Evolutionary conservation across 192 early-diverging fungal species (phyloP).

Genomic region (Coemansia sp.): DNA sequence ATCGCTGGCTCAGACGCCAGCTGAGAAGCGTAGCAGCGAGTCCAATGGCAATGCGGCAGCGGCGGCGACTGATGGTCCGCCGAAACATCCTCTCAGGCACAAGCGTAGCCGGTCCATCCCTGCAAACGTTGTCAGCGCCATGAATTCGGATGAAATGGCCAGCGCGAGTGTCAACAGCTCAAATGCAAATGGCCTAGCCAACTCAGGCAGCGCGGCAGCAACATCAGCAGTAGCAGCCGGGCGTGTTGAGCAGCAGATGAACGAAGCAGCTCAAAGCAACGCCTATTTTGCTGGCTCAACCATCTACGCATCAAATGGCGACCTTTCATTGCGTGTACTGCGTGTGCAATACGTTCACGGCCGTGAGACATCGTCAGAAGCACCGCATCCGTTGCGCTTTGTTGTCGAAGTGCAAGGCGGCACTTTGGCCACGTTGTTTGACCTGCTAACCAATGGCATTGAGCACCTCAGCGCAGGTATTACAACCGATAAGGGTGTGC

Average conservation of each 20-base stretch:
- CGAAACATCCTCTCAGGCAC: constrained; percentile 26
- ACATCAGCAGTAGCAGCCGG: background rate
- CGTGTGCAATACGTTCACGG: constrained; percentile 43
- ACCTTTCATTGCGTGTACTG: constrained; percentile 43
- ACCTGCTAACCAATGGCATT: constrained; percentile 64
- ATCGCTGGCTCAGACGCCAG: background rate
- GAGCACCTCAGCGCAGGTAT: constrained; percentile 44
- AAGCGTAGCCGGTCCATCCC: constrained; percentile 57
- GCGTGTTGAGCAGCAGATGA: constrained; percentile 35
- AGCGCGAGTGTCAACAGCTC: background rate
- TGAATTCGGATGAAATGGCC: constrained; percentile 11
- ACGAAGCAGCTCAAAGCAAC: constrained; percentile 34
- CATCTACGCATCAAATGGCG: constrained; percentile 50
- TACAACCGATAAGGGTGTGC: constrained; percentile 54
- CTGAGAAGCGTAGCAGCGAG: constrained; percentile 1
- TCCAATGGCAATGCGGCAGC: background rate
- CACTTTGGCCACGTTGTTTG: constrained; percentile 59
- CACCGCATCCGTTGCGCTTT: constrained; percentile 24
- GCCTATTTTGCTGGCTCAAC: constrained; percentile 42
- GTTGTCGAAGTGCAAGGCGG: constrained; percentile 68
- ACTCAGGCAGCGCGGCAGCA: background rate
- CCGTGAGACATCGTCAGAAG: constrained; percentile 4
- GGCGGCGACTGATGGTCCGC: background rate
- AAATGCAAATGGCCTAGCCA: background rate
- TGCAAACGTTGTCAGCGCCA: constrained; percentile 7